Conservation (phyloP, 371 early-diverging fungal species). For the Actinomortierella wolfii region DNA sequence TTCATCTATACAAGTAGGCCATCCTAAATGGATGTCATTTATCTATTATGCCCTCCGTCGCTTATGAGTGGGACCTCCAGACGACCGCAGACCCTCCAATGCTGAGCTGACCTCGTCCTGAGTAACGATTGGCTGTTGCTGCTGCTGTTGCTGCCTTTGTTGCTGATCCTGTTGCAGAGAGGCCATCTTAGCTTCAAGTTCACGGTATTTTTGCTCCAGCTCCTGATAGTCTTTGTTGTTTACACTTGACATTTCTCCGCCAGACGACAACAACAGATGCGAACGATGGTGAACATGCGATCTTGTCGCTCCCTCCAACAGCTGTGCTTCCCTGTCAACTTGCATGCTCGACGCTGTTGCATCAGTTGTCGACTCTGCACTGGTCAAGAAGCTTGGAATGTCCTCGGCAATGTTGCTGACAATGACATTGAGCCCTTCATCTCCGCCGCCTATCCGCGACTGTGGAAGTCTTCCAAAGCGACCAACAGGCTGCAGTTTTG, state of each 20-base stretch:
- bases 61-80: slow-evolving; percentile 8
- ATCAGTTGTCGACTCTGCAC: slow-evolving; percentile 5
- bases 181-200: slow-evolving; percentile 23
- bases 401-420: slow-evolving; percentile 31
- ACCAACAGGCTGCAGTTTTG: slow-evolving; percentile 28
- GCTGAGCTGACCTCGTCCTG: slow-evolving; percentile 36
- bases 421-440: slow-evolving; percentile 14
- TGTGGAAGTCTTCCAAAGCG: slow-evolving; percentile 41
- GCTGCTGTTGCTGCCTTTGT: slow-evolving; percentile 8
- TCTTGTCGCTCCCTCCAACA: slow-evolving; percentile 18
- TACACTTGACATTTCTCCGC: neutral
- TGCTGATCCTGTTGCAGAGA: slow-evolving; percentile 11
- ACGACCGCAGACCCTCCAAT: slow-evolving; percentile 31
- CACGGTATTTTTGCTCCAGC: slow-evolving; percentile 25
- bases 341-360: slow-evolving; percentile 9
- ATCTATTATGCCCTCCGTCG: no score
- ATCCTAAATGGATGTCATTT: no score
- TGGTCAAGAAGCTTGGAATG: slow-evolving; percentile 28
- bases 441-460: slow-evolving; percentile 38
- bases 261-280: neutral
- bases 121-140: slow-evolving; percentile 18
- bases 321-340: slow-evolving; percentile 12
- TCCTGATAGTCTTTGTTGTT: slow-evolving; percentile 15
- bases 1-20: no score
- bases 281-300: slow-evolving; percentile 14